phyloP scores from a whole-genome alignment of 169 alveolate genomes.

The Plasmodium knowlesi region DNA sequence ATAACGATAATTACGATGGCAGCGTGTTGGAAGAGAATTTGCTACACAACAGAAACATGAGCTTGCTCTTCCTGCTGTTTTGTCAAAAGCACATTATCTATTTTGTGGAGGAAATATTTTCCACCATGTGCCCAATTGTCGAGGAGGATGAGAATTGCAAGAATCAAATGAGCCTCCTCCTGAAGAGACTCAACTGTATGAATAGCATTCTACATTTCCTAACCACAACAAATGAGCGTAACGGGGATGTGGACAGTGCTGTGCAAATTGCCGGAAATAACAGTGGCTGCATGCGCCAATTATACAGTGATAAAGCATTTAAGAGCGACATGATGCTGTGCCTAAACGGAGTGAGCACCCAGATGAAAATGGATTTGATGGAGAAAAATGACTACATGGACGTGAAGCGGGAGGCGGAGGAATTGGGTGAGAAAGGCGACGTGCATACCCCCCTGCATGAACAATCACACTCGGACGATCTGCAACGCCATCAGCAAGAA shows the following conservation, averaged over 20 bases:
- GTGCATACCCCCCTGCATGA: background rate
- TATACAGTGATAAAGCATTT: background rate
- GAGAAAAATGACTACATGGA: background rate
- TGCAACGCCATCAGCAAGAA: background rate
- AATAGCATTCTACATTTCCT: constrained; percentile 16
- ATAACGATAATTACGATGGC: background rate
- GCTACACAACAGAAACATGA: constrained; percentile 2
- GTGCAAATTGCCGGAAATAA: background rate
- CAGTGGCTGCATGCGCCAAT: background rate
- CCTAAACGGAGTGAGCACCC: background rate
- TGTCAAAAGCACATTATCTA: constrained; percentile 41
- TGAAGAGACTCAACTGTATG: constrained; percentile 39
- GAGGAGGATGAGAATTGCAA: background rate
- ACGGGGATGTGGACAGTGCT: background rate
- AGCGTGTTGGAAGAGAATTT: constrained; percentile 28
- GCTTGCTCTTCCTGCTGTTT: constrained; percentile 11
- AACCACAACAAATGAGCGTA: constrained; percentile 13
- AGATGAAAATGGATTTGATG: background rate
- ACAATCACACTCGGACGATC: background rate
- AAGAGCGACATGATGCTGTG: background rate
- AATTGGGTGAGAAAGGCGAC: background rate
- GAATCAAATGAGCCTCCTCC: background rate
- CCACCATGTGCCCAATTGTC: background rate
- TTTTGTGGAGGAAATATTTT: constrained; percentile 24
- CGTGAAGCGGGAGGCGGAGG: constrained; percentile 16